phyloP scores from a whole-genome alignment of 768 basidiomycete genomes.

The Sistotremastrum suecicum region DNA sequence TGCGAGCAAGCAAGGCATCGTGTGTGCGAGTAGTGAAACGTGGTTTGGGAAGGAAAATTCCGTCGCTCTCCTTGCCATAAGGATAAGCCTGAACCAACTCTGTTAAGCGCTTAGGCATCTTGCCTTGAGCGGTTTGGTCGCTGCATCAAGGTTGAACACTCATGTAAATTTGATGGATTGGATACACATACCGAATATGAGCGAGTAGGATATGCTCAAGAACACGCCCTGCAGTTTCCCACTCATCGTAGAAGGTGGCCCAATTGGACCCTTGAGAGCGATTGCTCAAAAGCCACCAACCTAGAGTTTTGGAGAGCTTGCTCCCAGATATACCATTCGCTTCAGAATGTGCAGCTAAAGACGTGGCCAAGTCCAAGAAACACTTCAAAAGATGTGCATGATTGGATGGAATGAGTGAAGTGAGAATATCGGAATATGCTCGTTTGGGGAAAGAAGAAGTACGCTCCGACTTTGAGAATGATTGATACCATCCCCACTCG shows the following conservation, averaged over 20 bases:
- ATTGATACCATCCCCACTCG: constrained; percentile 48
- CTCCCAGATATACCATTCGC: constrained; percentile 62
- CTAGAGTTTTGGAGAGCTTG: constrained; percentile 59
- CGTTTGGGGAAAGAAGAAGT: constrained; percentile 42
- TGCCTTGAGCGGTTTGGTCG: constrained; percentile 38
- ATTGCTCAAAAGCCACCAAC: constrained; percentile 54
- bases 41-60: constrained; percentile 37
- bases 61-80: constrained; percentile 20
- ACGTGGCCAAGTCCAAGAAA: constrained; percentile 49
- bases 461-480: constrained; percentile 48
- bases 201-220: constrained; percentile 68
- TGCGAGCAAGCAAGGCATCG: constrained; percentile 51
- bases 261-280: constrained; percentile 41
- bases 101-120: constrained; percentile 54
- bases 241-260: constrained; percentile 52
- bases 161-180: background rate
- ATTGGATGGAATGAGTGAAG: constrained; percentile 41
- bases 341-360: constrained; percentile 59
- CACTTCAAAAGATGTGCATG: constrained; percentile 46
- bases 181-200: constrained; percentile 41
- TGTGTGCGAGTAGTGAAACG: constrained; percentile 52
- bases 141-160: constrained; percentile 20
- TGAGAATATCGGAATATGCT: constrained; percentile 47
- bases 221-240: constrained; percentile 61
- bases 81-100: constrained; percentile 64